Percentiles rank a stretch among this genome's conserved stretches.
phyloP scores from a whole-genome alignment of 2,329 filamentous ascomycete species.

The Cytospora schulzeri region DNA sequence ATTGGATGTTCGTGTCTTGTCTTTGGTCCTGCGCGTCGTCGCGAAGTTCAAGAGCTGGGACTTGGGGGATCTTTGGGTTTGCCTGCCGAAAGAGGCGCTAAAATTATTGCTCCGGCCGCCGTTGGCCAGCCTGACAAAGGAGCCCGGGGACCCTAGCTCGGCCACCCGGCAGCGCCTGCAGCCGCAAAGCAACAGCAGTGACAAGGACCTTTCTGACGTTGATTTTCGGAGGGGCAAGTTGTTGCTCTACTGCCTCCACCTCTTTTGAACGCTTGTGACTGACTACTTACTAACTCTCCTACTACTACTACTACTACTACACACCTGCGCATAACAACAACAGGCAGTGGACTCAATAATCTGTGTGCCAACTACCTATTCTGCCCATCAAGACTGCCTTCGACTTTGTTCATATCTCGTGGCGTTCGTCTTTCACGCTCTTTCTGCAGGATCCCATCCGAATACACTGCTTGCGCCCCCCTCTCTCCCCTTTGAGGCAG shows the following conservation, averaged over 20 bases:
- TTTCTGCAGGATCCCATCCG: slow-evolving; percentile 4
- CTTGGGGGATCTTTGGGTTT: slow-evolving; percentile 5
- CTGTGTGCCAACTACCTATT: background rate
- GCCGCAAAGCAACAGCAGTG: slow-evolving; percentile 15
- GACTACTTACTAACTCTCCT: slow-evolving; percentile 1
- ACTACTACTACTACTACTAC: background rate
- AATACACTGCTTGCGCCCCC: slow-evolving; percentile 21
- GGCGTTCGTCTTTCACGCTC: slow-evolving; percentile 7
- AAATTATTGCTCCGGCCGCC: slow-evolving; percentile 13
- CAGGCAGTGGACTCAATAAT: background rate
- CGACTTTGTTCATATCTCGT: background rate
- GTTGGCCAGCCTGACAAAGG: slow-evolving; percentile 3
- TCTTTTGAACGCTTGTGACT: background rate
- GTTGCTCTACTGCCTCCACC: slow-evolving; percentile 13
- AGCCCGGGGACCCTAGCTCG: slow-evolving; percentile 1
- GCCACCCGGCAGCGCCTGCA: slow-evolving; percentile 9
- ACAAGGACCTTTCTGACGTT: slow-evolving; percentile 26
- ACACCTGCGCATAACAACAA: slow-evolving; percentile 4
- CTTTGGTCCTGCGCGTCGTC: slow-evolving; percentile 22
- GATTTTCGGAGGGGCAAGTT: slow-evolving; percentile 27
- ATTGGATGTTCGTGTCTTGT: background rate
- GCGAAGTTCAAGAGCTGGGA: slow-evolving; percentile 20
- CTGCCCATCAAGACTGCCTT: slow-evolving; percentile 13
- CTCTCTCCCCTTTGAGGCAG: slow-evolving; percentile 19
- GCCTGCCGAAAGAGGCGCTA: slow-evolving; percentile 21